These are phyloP conservation scores for Camillea tinctor DNA, from an alignment of 2,329 filamentous ascomycete species.

Conservation along the genomic window DNA sequence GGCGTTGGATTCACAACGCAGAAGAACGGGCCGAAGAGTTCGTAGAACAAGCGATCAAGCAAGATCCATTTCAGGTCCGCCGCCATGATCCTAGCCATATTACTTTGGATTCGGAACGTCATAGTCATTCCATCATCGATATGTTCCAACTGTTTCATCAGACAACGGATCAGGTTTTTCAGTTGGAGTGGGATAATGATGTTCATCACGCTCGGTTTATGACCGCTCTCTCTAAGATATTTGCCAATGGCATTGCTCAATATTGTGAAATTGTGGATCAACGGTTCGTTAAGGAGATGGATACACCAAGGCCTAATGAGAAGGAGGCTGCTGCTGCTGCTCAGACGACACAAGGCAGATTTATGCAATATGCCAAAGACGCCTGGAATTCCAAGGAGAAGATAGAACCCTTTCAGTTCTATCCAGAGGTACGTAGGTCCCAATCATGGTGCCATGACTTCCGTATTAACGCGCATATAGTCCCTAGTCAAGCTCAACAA, in stretches of 20 bases:
- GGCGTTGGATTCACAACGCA: slow-evolving; percentile 86
- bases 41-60: slow-evolving; percentile 87
- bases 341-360: slow-evolving; percentile 86
- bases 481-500: slow-evolving; percentile 98
- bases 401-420: slow-evolving; percentile 95
- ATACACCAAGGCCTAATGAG: slow-evolving; percentile 84
- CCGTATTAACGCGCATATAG: slow-evolving; percentile 46
- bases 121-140: slow-evolving; percentile 91
- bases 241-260: slow-evolving; percentile 76
- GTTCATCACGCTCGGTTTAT: slow-evolving; percentile 95
- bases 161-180: slow-evolving; percentile 80
- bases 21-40: slow-evolving; percentile 78
- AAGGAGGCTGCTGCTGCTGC: slow-evolving; percentile 62
- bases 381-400: slow-evolving; percentile 90
- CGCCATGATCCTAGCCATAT: slow-evolving; percentile 61
- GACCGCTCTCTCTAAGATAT: slow-evolving; percentile 84
- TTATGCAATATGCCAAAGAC: slow-evolving; percentile 90
- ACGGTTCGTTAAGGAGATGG: slow-evolving; percentile 88
- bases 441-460: neutral
- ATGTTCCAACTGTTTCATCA: slow-evolving; percentile 94
- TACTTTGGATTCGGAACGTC: slow-evolving; percentile 75
- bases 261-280: slow-evolving; percentile 92
- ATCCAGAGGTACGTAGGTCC: slow-evolving; percentile 67
- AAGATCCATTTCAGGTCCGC: slow-evolving; percentile 81
- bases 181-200: slow-evolving; percentile 90